Base-by-base conservation (phyloP, 768 basidiomycete species). In the Naganishia onofrii region DNA sequence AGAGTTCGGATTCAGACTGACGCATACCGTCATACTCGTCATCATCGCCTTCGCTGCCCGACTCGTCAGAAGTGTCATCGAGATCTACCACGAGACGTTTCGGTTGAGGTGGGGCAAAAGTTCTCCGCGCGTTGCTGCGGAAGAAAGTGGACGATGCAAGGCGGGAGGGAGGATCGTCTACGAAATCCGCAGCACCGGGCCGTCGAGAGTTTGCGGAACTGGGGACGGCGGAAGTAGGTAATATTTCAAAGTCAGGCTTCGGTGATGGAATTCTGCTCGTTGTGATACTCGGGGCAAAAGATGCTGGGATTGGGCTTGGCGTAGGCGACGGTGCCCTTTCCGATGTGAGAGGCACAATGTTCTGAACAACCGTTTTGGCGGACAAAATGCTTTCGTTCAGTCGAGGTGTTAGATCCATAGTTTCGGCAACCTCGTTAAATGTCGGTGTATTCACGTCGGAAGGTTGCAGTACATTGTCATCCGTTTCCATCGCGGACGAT, bases 101-200 rank as follows among this genome's bases (percentile, higher is more conserved):
- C 23, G 60, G 60, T 6, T 63, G 60, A 63, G 60, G 60, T 6
- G 38, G 60, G 2, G 60, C 60, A 29, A 63, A 63, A 4, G 60
- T 44, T 42, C 21, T 63, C 9, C 60, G 60, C 15, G 38, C 60
- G 38, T 46, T 63, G 60, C 60, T 44, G 36, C 60, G 36, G 42
- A 63, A 63, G 38, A 63, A 63, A 2, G 60, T 63, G 23, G 60
- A 63, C 46, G 60, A 63, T 17, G 60, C 60, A 12, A 63, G 38
- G 10, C 42, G 60, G 3, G 60, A 63, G 4, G 60, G 60, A 23
- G 60, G 60, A 2, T 26, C 60, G 26, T 63, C 60, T 17, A 63
- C 60, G 26, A 63, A 63, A 21, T 63, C 60, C 2, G 60, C 60
- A n/a, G 60, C 60, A 44, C 60, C 60, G 4, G 60, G 60, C 1